These are phyloP conservation scores for Endoconidiophora polonica DNA, from an alignment of 2,329 filamentous ascomycete species.

Conservation along the genomic window DNA sequence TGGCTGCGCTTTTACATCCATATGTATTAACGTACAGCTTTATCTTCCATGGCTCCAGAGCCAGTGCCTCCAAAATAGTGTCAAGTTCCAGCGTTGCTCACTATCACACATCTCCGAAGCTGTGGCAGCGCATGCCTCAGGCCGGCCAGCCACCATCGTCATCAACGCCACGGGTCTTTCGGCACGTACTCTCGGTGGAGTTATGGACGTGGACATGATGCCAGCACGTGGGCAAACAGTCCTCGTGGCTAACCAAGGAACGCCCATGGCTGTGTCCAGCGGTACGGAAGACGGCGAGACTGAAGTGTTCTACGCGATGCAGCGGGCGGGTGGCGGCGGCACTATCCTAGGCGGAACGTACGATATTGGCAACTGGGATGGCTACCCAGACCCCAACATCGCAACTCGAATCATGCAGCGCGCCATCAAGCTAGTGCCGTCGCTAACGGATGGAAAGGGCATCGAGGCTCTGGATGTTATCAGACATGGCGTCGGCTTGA, in stretches of 20 bases:
- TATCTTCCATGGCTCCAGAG: conserved; percentile 78
- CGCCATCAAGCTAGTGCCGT: conserved; percentile 46
- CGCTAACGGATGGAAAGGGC: conserved; percentile 46
- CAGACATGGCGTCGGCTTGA: conserved; percentile 65
- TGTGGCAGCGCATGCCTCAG: neutral
- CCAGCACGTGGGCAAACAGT: conserved; percentile 74
- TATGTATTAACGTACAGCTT: conserved; percentile 80
- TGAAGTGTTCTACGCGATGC: conserved; percentile 70
- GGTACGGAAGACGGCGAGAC: conserved; percentile 57
- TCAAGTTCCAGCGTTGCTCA: conserved; percentile 45
- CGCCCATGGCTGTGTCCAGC: conserved; percentile 51
- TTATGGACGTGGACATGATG: conserved; percentile 54
- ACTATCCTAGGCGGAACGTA: conserved; percentile 79
- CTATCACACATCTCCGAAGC: conserved; percentile 62
- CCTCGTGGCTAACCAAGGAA: conserved; percentile 62
- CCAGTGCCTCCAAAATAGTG: conserved; percentile 59
- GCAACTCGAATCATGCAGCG: conserved; percentile 72
- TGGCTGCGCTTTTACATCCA: conserved; percentile 60
- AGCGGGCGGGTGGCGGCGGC: conserved; percentile 60
- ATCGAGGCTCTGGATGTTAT: conserved; percentile 59
- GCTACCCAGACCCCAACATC: conserved; percentile 61
- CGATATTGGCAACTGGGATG: conserved; percentile 64
- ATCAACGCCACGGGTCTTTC: conserved; percentile 76
- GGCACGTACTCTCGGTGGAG: conserved; percentile 61
- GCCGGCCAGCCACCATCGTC: conserved; percentile 30